phyloP scores from a whole-genome alignment of 768 basidiomycete species.

The Leucocoprinus birnbaumii region DNA sequence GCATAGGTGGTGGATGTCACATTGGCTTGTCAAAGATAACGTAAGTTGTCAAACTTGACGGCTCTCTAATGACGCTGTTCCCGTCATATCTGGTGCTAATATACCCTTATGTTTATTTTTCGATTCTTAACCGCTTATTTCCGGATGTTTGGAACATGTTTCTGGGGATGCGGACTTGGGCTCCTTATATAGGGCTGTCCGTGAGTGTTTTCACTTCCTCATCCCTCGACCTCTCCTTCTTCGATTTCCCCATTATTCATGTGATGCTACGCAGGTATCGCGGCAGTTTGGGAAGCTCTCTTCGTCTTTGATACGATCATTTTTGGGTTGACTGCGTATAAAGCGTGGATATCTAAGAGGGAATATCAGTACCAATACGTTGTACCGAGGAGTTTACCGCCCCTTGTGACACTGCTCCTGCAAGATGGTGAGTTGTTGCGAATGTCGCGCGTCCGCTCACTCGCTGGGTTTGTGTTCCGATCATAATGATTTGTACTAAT shows the following conservation, averaged over 20 bases:
- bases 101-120: too few species aligned
- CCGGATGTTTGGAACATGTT: too few species aligned
- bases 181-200: constrained; percentile 2
- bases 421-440: constrained; percentile 54
- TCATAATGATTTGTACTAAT: not conserved
- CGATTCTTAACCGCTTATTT: too few species aligned
- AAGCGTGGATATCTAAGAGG: constrained; percentile 35
- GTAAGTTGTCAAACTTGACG: constrained; percentile 20
- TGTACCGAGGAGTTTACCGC: constrained; percentile 23
- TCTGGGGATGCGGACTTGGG: too few species aligned
- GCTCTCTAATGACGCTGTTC: too few species aligned
- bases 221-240: not conserved
- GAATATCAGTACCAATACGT: constrained; percentile 23
- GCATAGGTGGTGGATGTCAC: constrained; percentile 30
- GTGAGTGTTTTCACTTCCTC: constrained; percentile 5
- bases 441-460: too few species aligned
- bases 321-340: constrained; percentile 44
- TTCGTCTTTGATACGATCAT: constrained; percentile 46
- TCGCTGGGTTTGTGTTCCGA: too few species aligned
- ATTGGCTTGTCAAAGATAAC: constrained; percentile 26
- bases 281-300: constrained; percentile 47
- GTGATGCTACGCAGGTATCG: constrained; percentile 22
- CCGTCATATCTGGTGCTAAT: too few species aligned
- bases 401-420: constrained; percentile 39
- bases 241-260: not conserved